Base-by-base conservation (phyloP, 306 rosid genomes). In the Corylus avellana region DNA sequence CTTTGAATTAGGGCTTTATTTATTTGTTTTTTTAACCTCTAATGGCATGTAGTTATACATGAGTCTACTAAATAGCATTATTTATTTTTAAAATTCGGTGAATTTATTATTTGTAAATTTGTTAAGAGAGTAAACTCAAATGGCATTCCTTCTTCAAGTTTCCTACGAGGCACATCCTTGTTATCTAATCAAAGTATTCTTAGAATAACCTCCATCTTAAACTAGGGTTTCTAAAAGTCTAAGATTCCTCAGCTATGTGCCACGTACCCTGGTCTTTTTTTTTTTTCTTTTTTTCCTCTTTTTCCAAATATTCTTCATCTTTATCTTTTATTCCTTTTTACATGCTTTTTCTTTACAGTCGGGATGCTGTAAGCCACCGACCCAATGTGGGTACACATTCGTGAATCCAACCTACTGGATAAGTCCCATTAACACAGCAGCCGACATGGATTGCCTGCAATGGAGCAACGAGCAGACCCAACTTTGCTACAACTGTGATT, bases 351-450 rank as follows among this genome's bases (percentile, higher is more conserved):
- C 8, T 51, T 57, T 29, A 11, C 2, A 93, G 97, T 86, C 97
- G 51, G 98, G 98, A 84, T 93, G 98, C 64, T 93, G 98, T 79
- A 93, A 91, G 73, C 98, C 98, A 73, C 98, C 98, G 1, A 93
- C 98, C 5, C 84, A 67, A 78, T 93, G 98, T 75, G 98, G 92
- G 8, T 91, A 82, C 86, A 90, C 92, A 1, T 93, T 91, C 74
- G 97, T 91, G 86, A 93, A 93, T 62, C 97, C 97, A 62, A 93
- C 97, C 0, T 93, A 93, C 75, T 93, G 98, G 98, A 93, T 93
- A 25, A 91, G 95, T 46, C 95, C 98, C 39, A 91, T 93, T 3
- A 79, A 85, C 91, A 89, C 6, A 0, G 94, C 89, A 20, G 97
- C 90, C n/a, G 97, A 91, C 78, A 90, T 91, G 97, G 98, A 93